Evolutionary conservation across 2,329 filamentous ascomycete species (phyloP), one percentile per base, ranked within the genome.

Genomic region (Coniella vitis): DNA sequence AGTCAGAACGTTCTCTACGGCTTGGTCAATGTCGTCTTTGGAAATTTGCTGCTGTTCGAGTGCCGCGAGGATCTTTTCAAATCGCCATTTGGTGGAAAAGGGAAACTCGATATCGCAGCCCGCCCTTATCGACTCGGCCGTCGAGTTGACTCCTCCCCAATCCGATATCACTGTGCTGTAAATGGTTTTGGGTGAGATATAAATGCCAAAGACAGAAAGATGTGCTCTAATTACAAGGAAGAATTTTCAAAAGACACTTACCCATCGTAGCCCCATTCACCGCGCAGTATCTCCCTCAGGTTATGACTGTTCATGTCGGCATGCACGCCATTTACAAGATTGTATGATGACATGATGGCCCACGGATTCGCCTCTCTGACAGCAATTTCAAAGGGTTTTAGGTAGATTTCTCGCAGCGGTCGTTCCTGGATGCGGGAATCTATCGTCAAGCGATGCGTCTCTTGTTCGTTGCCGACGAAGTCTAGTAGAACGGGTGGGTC

Each of bases 361-460:
- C 81, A 84, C 2, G 83, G 81, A 48, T 84, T 81, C 13, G 82
- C 79, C 55, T 86, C 81, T 38, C 82, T 72, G 35, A 87, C 70
- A 0, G 83, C 83, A 58, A 87, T 86, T 65, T 87, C 83, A 55
- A 88, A 88, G 0, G 84, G 84, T 39, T 81, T 79, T n/a, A 88
- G 74, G 55, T 87, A 88, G 1, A 88, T 69, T 60, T 88, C 84
- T 22, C 84, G 73, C 22, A 87, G 66, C 3, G 83, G 73, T 32
- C 84, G 71, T 57, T 87, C 83, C 22, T 78, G 73, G 40, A 87
- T 72, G 22, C 79, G 66, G 3, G 81, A 81, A 62, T 87, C 74
- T 51, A 86, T 75, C 0, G 76, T 82, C 55, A 83, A 70, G 45
- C 83, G 74, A 59, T 81, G 69, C 0, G 84, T 86, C 63, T 88